These are phyloP conservation scores for Aphanomyces stellatus DNA, from an alignment of 352 stramenopile species.

Conservation along the genomic window DNA sequence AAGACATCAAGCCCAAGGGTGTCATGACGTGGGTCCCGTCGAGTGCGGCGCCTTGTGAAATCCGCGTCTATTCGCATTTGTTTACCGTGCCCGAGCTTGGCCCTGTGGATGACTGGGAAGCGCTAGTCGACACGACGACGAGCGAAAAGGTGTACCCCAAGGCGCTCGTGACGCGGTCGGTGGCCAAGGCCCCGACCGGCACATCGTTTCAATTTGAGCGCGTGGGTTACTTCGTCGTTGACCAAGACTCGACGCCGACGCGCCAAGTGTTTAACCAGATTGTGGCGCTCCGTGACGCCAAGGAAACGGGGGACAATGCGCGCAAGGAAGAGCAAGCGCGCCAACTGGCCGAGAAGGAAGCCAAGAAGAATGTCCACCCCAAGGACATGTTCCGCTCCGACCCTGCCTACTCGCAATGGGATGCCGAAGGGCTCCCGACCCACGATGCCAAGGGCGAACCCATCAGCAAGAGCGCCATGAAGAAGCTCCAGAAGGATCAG, in stretches of 20 bases:
- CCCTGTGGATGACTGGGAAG: constrained; percentile 63
- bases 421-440: constrained; percentile 62
- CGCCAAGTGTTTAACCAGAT: constrained; percentile 93
- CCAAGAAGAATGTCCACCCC: constrained; percentile 86
- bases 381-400: constrained; percentile 73
- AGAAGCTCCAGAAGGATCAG: constrained; percentile 86
- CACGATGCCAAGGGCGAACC: constrained; percentile 47
- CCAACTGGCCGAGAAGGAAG: constrained; percentile 87
- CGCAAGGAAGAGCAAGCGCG: constrained; percentile 77
- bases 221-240: constrained; percentile 96
- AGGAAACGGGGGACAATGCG: constrained; percentile 34
- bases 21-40: constrained; percentile 95
- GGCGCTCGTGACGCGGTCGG: constrained; percentile 81
- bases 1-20: constrained; percentile 85
- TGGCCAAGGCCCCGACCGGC: constrained; percentile 40
- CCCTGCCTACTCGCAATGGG: constrained; percentile 59
- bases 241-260: constrained; percentile 89
- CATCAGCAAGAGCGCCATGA: constrained; percentile 72
- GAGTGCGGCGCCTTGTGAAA: constrained; percentile 71
- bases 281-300: constrained; percentile 11
- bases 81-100: constrained; percentile 89
- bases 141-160: constrained; percentile 74
- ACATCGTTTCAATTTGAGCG: constrained; percentile 95
- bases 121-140: constrained; percentile 75
- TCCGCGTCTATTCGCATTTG: constrained; percentile 95